Evolutionary conservation across 2,329 filamentous ascomycete genomes (phyloP).

Genomic region (Penicillium sp.): DNA sequence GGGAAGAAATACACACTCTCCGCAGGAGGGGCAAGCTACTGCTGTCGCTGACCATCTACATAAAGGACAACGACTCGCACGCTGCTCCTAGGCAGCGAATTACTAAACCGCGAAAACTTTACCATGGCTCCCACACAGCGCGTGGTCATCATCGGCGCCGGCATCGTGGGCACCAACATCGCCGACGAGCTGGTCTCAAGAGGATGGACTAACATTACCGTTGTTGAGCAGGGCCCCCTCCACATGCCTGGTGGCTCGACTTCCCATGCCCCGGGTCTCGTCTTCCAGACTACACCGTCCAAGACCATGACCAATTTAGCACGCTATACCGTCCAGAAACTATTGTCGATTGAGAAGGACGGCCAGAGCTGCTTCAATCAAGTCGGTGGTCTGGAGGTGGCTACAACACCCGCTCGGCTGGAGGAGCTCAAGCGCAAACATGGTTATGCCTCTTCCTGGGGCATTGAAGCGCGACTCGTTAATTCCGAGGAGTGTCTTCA

Average conservation of each 20-base stretch:
- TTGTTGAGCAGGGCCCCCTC: slow-evolving; percentile 65
- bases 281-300: slow-evolving; percentile 60
- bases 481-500: slow-evolving; percentile 54
- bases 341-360: slow-evolving; percentile 54
- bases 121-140: slow-evolving; percentile 41
- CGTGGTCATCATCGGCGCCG: slow-evolving; percentile 63
- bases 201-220: slow-evolving; percentile 65
- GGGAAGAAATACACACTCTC: not conserved
- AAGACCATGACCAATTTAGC: slow-evolving; percentile 57
- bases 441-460: slow-evolving; percentile 63
- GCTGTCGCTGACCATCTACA: slow-evolving; percentile 1
- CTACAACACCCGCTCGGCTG: slow-evolving; percentile 59
- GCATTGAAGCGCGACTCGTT: slow-evolving; percentile 57
- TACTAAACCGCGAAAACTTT: not conserved
- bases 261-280: slow-evolving; percentile 64
- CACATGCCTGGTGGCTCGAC: slow-evolving; percentile 65
- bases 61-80: slow-evolving; percentile 7
- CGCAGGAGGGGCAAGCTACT: slow-evolving; percentile 4
- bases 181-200: slow-evolving; percentile 64
- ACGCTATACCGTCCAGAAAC: slow-evolving; percentile 63
- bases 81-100: slow-evolving; percentile 5
- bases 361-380: slow-evolving; percentile 60
- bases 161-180: slow-evolving; percentile 65
- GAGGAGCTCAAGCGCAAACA: slow-evolving; percentile 64
- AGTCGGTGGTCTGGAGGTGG: slow-evolving; percentile 63